These are phyloP conservation scores for Telopea speciosissima DNA, from an alignment of 177 flowering plant genomes.

Conservation along the genomic window DNA sequence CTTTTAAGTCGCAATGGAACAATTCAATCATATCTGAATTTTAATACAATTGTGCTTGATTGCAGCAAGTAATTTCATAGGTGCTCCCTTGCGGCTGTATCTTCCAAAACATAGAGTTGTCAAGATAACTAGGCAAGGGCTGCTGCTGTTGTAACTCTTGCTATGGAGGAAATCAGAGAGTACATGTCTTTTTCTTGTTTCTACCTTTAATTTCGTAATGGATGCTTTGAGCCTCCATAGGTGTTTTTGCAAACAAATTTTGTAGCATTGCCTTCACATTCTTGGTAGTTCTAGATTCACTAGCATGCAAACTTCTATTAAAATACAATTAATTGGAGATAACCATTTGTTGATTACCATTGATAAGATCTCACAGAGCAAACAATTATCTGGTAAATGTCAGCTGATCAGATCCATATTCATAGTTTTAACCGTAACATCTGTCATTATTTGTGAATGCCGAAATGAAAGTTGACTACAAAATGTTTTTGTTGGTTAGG, in stretches of 20 bases:
- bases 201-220: neutral
- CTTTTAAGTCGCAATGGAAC: neutral
- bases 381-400: neutral
- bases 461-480: neutral
- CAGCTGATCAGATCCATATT: neutral
- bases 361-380: neutral
- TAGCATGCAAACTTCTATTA: neutral
- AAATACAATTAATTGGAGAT: neutral
- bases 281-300: neutral
- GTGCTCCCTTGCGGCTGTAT: slow-evolving; percentile 26
- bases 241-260: neutral
- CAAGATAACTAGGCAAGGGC: slow-evolving; percentile 27
- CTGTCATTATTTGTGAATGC: neutral
- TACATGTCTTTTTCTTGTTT: slow-evolving; percentile 16
- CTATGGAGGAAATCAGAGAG: slow-evolving; percentile 54
- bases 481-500: neutral
- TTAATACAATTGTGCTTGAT: neutral
- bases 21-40: neutral
- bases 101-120: slow-evolving; percentile 20
- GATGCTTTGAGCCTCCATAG: neutral
- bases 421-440: no score
- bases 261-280: no score
- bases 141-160: slow-evolving; percentile 34
- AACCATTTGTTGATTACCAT: neutral
- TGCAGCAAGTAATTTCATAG: slow-evolving; percentile 40